Evolutionary conservation across 495 filamentous ascomycete genomes (phyloP).

Genomic region (Apiosordaria backusii): DNA sequence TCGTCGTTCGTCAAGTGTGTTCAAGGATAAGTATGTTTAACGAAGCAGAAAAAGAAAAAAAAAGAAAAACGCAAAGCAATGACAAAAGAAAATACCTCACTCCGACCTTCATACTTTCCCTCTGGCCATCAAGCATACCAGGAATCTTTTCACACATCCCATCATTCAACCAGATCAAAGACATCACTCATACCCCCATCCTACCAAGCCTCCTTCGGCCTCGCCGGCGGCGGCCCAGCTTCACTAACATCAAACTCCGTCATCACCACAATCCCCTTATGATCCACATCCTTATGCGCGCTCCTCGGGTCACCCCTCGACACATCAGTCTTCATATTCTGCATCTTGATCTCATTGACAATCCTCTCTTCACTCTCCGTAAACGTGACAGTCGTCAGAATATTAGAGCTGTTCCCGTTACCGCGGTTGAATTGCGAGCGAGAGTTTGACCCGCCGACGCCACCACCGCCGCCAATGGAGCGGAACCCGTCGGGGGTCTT

Average conservation of each 20-base stretch:
- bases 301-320: background rate
- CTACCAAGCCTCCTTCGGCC: background rate
- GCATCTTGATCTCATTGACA: slow-evolving; percentile 15
- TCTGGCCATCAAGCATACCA: background rate
- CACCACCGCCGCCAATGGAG: slow-evolving; percentile 17
- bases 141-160: background rate
- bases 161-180: background rate
- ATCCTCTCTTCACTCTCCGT: slow-evolving; percentile 18
- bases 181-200: background rate
- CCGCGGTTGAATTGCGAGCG: background rate
- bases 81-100: background rate
- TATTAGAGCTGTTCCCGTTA: slow-evolving; percentile 4
- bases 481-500: slow-evolving; percentile 11
- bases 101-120: background rate
- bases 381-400: slow-evolving; percentile 16
- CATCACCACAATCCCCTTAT: slow-evolving; percentile 16
- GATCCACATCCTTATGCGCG: background rate
- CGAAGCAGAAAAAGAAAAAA: background rate
- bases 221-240: background rate
- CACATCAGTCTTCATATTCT: slow-evolving; percentile 3
- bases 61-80: background rate
- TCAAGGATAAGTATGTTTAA: background rate
- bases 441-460: background rate
- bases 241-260: slow-evolving; percentile 15
- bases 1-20: background rate